Base-by-base conservation (phyloP, 2,329 filamentous ascomycete genomes). In the Fusarium pilosicola region DNA sequence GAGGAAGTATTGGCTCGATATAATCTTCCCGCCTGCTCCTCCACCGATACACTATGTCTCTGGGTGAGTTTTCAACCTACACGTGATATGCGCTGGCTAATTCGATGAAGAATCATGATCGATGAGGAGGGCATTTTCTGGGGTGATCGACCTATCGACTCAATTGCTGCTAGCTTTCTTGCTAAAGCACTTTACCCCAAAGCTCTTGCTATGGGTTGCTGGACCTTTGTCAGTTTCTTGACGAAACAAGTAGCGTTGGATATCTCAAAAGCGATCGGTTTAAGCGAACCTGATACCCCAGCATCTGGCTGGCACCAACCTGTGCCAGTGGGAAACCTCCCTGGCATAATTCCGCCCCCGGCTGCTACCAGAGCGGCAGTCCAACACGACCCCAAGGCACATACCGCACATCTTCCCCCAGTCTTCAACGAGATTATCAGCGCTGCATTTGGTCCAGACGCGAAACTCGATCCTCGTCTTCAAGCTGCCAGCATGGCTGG, bases 1-100 rank as follows among this genome's bases (percentile, higher is more conserved):
- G 36, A 84, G 83, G 39, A 86, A 86, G 63, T 84, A 83, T 57
- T 92, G 90, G 90, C 83, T 93, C 34, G 87, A 92, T 45, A 83
- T 92, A 32, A 85, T 90, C 56, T 92, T 88, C 71, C 91, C 91
- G 1, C 80, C 82, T 48, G 83, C 82, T 41, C 88, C 90, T 46
- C 90, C 91, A 4, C 90, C 91, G 10, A 86, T 85, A 61, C 91
- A 89, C 64, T 84, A 87, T 68, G 86, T 89, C 65, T 86, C 86
- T 55, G 91, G 90, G 91, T 92, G 86, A 74, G 85, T 77, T 63
- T 58, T 24, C 28, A n/a, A 36, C 13, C 7, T 14, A 30, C 4
- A n/a, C n/a, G 14, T 20, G 1, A n/a, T 6, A 10, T 7, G 24
- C 7, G 5, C 17, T 45, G 49, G 39, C 78, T 83, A 49, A 83